These are phyloP conservation scores for Pleochaeta shiraiana DNA, from an alignment of 2,329 filamentous ascomycete species.

Conservation along the genomic window DNA sequence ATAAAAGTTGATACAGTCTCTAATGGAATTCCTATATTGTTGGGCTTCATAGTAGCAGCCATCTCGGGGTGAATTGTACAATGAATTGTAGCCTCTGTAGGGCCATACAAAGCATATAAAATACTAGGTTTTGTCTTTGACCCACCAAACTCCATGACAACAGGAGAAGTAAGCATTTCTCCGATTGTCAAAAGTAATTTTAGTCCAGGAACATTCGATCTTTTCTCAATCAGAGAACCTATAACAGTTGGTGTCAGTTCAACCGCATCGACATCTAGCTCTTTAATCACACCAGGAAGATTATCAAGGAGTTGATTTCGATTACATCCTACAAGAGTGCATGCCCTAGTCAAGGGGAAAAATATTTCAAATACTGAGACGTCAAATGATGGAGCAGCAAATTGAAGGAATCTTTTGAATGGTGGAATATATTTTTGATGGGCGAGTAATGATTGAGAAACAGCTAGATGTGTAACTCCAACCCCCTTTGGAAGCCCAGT, in stretches of 20 bases:
- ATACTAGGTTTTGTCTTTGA: constrained; percentile 28
- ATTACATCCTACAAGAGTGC: constrained; percentile 50
- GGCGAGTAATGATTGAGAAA: constrained; percentile 60
- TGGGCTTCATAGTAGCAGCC: constrained; percentile 29
- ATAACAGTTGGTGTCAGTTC: constrained; percentile 82
- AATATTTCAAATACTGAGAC: constrained; percentile 93
- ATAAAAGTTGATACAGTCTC: constrained; percentile 38
- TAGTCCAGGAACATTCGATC: constrained; percentile 43
- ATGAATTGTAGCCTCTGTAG: constrained; percentile 80
- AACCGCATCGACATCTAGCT: constrained; percentile 54
- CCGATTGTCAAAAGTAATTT: constrained; percentile 67
- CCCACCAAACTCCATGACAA: constrained; percentile 58
- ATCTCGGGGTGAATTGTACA: constrained; percentile 56
- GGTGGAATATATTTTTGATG: constrained; percentile 56
- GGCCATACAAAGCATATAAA: constrained; percentile 85
- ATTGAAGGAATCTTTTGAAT: constrained; percentile 70
- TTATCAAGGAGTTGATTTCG: constrained; percentile 52
- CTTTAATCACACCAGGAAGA: constrained; percentile 41
- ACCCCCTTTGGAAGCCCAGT: constrained; percentile 84
- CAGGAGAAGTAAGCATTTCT: constrained; percentile 66
- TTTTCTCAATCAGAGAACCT: constrained; percentile 48
- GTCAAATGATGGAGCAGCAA: constrained; percentile 82
- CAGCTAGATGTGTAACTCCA: constrained; percentile 56
- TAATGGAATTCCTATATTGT: constrained; percentile 56
- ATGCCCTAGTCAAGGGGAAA: constrained; percentile 56